Evolutionary conservation across 2,329 filamentous ascomycete species (phyloP).

Genomic region (Coniochaeta sp.): DNA sequence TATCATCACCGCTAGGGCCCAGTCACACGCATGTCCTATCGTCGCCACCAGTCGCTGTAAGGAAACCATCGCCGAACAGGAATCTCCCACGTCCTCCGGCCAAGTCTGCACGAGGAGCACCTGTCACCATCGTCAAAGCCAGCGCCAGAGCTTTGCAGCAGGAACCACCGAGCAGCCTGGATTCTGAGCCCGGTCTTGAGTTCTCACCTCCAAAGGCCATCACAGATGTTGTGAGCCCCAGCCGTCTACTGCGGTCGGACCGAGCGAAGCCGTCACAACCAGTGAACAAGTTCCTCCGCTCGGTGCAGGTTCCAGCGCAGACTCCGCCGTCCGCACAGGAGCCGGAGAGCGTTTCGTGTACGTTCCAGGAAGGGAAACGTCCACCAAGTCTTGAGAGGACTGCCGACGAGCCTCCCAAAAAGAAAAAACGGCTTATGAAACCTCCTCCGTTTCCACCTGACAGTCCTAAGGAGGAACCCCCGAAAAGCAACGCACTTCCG

Average conservation of each 20-base stretch:
- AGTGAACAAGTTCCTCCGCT: conserved; percentile 3
- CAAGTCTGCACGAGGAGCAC: neutral
- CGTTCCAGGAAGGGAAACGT: conserved; percentile 5
- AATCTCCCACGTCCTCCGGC: neutral
- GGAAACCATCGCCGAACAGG: neutral
- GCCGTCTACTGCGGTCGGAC: conserved; percentile 2
- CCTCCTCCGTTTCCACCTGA: conserved; percentile 1
- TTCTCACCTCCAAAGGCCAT: conserved; percentile 12
- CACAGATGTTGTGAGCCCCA: conserved; percentile 6
- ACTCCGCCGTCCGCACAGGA: conserved; percentile 20
- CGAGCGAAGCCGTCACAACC: conserved; percentile 3
- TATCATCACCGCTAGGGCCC: neutral
- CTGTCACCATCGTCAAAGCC: neutral
- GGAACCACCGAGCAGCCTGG: conserved; percentile 9
- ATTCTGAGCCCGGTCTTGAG: conserved; percentile 13
- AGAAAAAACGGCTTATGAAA: conserved; percentile 12
- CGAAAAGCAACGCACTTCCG: neutral
- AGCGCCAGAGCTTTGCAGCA: neutral
- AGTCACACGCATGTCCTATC: neutral
- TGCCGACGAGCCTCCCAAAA: neutral
- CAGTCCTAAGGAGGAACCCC: neutral
- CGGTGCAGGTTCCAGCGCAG: conserved; percentile 6
- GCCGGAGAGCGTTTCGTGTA: conserved; percentile 13
- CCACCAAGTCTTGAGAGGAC: no score
- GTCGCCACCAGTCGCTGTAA: neutral